Evolutionary conservation across 2,329 filamentous ascomycete genomes (phyloP), one percentile per base, ranked within the genome.

Genomic region (Chaetomiaceae sp.): DNA sequence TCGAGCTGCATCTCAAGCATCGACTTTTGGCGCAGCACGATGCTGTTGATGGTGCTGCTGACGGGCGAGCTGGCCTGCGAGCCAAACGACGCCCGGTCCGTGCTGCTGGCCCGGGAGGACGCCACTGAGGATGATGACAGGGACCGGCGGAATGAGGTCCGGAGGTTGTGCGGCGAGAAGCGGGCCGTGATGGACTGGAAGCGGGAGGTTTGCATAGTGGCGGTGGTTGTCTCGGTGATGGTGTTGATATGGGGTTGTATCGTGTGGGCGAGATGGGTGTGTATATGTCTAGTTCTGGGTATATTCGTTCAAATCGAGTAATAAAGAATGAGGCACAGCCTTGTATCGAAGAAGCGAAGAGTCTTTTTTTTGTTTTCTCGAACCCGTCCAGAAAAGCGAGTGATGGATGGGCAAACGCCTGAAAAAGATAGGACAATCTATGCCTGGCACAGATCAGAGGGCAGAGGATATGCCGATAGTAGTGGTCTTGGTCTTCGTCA

Each of bases 1-100:
- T 80, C 79, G 62, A 7, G 8, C 8, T 83, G 79, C 56, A 82
- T 69, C 62, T 78, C 73, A n/a, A 78, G 64, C 58, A 82, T 75
- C 17, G 78, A 81, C 12, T 79, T 78, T 60, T 42, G 80, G n/a
- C 76, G 72, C 61, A 77, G 75, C 56, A 84, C 76, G 65, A 84
- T 73, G 62, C 73, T 77, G 70, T 83, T 83, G 71, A 84, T 80
- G 47, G 78, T 73, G 46, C 71, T 73, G 46, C 71, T 69, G 15
- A 72, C 71, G 3, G 73, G 73, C 23, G 72, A 74, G 38, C 74
- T 74, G 25, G 73, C 69, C 57, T 70, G 68, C 22, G 78, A 79
- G 27, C 68, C 67, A 58, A 70, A 72, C 4, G 75, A 75, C 56
- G 65, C 65, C 47, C 69, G 61, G 44, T 71, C 72, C 54, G 70